A percentile compares a stretch with the other conserved stretches of the same genome.
Conservation (phyloP, 1,284 basidiomycete genomes). For the Tausonia pullulans region DNA sequence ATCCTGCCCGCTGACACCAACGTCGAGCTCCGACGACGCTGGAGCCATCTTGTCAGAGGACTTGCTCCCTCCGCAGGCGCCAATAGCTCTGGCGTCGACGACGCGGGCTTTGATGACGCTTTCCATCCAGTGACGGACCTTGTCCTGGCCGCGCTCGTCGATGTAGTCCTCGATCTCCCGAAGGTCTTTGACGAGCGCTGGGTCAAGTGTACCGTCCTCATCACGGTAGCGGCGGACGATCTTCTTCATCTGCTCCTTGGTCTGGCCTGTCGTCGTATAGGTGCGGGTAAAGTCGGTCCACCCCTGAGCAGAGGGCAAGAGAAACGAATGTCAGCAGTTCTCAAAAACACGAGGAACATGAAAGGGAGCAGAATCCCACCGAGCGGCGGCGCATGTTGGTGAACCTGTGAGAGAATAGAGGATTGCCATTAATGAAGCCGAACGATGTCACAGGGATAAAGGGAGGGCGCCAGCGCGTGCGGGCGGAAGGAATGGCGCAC, state of each 20-base stretch:
- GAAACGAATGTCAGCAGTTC: not conserved
- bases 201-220: not conserved
- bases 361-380: not conserved
- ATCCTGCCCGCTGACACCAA: too few relatives aligned
- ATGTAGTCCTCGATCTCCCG: conserved; percentile 6
- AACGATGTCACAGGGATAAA: not conserved
- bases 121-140: conserved; percentile 11
- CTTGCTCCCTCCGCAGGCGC: too few relatives aligned
- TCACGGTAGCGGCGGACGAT: not conserved
- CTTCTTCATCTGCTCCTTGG: not conserved
- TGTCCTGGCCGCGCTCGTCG: conserved; percentile 14
- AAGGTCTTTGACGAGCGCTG: not conserved
- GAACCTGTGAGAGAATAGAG: not conserved
- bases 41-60: too few relatives aligned
- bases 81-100: conserved; percentile 30
- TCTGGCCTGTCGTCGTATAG: not conserved
- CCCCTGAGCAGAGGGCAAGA: not conserved
- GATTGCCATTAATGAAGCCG: not conserved
- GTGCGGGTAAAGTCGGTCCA: conserved; percentile 1
- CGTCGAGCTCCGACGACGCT: too few relatives aligned
- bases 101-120: conserved; percentile 1
- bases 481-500: not conserved
- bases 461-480: not conserved
- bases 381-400: conserved; percentile 14
- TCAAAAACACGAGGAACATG: not conserved